Conservation (phyloP, 257 asterid species). For the Gentiana straminea region DNA sequence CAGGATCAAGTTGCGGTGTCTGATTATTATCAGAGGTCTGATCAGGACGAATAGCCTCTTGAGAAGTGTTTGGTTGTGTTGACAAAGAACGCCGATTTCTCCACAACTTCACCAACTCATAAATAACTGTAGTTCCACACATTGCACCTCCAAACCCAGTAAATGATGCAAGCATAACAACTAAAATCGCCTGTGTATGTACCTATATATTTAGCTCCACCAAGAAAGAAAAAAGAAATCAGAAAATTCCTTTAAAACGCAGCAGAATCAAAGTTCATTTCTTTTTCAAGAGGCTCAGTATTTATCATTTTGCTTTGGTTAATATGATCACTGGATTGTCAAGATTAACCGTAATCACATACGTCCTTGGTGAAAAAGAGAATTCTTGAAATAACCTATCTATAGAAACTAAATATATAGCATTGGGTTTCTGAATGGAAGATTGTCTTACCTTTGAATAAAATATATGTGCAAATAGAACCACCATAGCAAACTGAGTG, state of each 20-base stretch:
- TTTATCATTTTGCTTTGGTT: neutral
- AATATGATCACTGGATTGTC: neutral
- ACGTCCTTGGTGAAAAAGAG: no score
- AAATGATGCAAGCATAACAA: slow-evolving; percentile 68
- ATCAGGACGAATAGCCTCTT: slow-evolving; percentile 4
- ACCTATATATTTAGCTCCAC: slow-evolving; percentile 28
- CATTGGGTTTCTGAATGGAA: neutral
- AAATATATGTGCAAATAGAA: slow-evolving; percentile 65
- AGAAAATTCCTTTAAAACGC: no score
- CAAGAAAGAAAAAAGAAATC: neutral
- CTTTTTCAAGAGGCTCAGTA: neutral
- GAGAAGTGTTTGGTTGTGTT: slow-evolving; percentile 23
- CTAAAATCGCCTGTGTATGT: slow-evolving; percentile 60
- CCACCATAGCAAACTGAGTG: slow-evolving; percentile 67
- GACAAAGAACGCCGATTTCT: slow-evolving; percentile 21
- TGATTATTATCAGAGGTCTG: slow-evolving; percentile 19
- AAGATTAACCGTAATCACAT: neutral
- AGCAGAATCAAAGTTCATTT: neutral
- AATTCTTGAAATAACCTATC: no score
- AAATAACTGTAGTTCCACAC: slow-evolving; percentile 65
- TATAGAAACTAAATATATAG: neutral
- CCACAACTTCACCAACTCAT: slow-evolving; percentile 59
- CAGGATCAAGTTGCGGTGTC: slow-evolving; percentile 21
- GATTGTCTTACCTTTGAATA: slow-evolving; percentile 60
- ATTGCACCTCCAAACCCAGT: slow-evolving; percentile 84